phyloP scores from a whole-genome alignment of 2,329 filamentous ascomycete genomes.

The Talaromyces amestolkiae region DNA sequence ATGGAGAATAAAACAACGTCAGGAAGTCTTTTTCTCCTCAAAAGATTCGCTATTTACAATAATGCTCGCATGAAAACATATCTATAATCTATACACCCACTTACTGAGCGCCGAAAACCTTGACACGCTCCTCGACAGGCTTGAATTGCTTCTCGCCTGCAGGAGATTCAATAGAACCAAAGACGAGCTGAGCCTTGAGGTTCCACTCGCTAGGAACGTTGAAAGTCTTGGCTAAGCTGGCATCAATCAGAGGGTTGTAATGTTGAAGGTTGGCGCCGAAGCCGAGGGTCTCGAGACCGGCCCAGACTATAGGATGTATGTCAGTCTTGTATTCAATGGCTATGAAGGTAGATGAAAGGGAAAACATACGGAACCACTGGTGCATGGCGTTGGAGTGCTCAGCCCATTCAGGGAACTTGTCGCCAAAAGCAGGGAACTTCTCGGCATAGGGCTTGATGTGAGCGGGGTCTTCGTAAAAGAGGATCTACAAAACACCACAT shows the following conservation, averaged over 20 bases:
- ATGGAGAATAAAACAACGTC: background rate
- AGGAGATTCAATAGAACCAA: slow-evolving; percentile 60
- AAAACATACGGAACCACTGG: slow-evolving; percentile 60
- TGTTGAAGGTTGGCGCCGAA: slow-evolving; percentile 88
- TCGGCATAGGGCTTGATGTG: slow-evolving; percentile 65
- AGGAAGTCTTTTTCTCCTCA: slow-evolving; percentile 1
- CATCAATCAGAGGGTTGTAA: slow-evolving; percentile 84
- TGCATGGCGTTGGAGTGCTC: slow-evolving; percentile 77
- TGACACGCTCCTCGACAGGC: slow-evolving; percentile 65
- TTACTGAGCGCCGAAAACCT: slow-evolving; percentile 42
- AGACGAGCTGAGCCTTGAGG: slow-evolving; percentile 79
- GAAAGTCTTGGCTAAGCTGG: slow-evolving; percentile 68
- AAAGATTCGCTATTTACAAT: slow-evolving; percentile 12
- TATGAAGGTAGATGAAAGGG: background rate
- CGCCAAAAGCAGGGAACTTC: slow-evolving; percentile 70
- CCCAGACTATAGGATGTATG: slow-evolving; percentile 59
- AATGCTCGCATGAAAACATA: background rate
- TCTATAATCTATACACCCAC: background rate
- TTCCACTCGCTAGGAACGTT: slow-evolving; percentile 69
- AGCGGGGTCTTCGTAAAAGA: slow-evolving; percentile 81
- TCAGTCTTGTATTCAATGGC: background rate
- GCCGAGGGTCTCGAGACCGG: slow-evolving; percentile 76
- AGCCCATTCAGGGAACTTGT: slow-evolving; percentile 76
- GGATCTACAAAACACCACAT: slow-evolving; percentile 44
- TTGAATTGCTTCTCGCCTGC: slow-evolving; percentile 63